Evolutionary conservation across 1,139 yeast species (phyloP), one percentile per base, ranked within the genome.

Genomic region (Debaryomyces subglobosus): DNA sequence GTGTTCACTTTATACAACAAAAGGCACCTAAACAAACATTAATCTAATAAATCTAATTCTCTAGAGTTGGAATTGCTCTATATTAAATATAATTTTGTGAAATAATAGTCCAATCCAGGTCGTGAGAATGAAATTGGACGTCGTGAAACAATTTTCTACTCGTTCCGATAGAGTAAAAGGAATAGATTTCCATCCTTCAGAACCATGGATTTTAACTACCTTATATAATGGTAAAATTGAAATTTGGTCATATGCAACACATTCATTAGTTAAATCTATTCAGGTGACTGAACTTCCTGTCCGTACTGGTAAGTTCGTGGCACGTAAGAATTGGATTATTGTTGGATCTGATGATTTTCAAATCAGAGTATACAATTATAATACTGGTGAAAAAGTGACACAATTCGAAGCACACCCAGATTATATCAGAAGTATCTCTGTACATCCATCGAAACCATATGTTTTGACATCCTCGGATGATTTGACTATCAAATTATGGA

Each of bases 361-460:
- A 67, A 76, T 94, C 51, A 83, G 99, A 62, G 96, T 94, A 21
- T 94, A 85, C 77, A 94, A 94, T 69, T 91, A 90, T 75, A 90
- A 91, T 69, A 94, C 99, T 29, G 94, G 96, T 46, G 99, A 94
- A 69, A 91, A 90, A 68, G 81, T 95, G 53, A 81, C 89, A 42
- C 98, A 92, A 71, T 94, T 92, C 64, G 99, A 95, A 72, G 99
- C 97, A 5, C 99, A 94, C 64, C 97, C 97, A 5, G 99, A 95
- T 69, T 95, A 94, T 68, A 89, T 94, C 62, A 85, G 99, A 68
- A 84, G 89, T 46, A 81, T 94, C 58, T 94, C 96, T 7, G 96
- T 94, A 38, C 99, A 94, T 69, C 98, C 98, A 41, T 79, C 95
- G 34, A 89, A 89, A 68, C 95, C 98, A 18, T 89, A 88, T 60